A percentile compares a stretch with the other conserved stretches of the same genome.
Evolutionary conservation across 202 grass and related monocot genomes (phyloP).

Genomic region (Schoenoplectus tabernaemontani): DNA sequence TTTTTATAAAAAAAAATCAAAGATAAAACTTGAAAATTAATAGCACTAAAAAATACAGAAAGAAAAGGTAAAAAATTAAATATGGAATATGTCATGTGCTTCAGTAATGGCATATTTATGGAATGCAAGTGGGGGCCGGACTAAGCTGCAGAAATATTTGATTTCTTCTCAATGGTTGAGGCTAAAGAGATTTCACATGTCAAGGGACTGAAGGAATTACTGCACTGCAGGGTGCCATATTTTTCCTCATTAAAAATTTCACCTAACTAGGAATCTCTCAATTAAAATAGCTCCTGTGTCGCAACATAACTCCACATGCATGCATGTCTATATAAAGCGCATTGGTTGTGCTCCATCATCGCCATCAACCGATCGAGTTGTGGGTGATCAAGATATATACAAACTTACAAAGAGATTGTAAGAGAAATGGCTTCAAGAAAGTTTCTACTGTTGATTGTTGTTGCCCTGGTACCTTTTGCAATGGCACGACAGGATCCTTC

Average conservation of each 20-base stretch:
- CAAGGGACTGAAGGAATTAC: background rate
- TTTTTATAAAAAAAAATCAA: too few species aligned
- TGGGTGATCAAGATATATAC: background rate
- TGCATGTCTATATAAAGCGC: background rate
- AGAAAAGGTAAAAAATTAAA: too few species aligned
- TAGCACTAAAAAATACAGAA: background rate
- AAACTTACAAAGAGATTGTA: background rate
- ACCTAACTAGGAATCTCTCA: background rate
- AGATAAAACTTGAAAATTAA: too few species aligned
- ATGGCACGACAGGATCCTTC: slow-evolving; percentile 7
- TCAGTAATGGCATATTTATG: background rate
- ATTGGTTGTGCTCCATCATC: background rate
- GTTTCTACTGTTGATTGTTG: background rate
- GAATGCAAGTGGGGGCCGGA: background rate
- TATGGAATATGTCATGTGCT: background rate
- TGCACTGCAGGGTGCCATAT: background rate
- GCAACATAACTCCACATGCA: background rate
- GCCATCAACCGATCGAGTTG: background rate
- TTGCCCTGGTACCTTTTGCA: background rate
- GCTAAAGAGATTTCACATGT: background rate
- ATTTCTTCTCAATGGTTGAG: too few species aligned
- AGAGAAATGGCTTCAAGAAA: background rate
- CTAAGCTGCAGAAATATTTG: background rate
- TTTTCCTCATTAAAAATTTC: background rate
- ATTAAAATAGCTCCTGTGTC: background rate